Evolutionary conservation across 805 yeast species (phyloP).

Genomic region (Wickerhamiella hasegawae): DNA sequence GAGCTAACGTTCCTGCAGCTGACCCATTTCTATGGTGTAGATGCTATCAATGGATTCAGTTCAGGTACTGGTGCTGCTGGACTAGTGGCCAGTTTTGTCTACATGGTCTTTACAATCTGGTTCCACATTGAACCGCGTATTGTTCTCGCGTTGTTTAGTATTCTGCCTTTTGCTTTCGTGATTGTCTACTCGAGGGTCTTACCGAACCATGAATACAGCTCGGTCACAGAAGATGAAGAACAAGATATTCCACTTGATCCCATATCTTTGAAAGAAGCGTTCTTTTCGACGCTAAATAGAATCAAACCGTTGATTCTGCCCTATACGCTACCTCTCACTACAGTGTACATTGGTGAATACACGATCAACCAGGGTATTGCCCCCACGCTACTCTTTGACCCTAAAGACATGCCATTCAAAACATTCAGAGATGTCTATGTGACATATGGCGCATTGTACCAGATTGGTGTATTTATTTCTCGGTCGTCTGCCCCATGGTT

Average conservation of each 20-base stretch:
- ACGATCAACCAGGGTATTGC: constrained; percentile 82
- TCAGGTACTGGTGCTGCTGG: constrained; percentile 98
- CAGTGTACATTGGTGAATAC: constrained; percentile 79
- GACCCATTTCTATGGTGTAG: constrained; percentile 54
- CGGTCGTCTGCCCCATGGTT: constrained; percentile 63
- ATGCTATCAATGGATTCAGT: constrained; percentile 73
- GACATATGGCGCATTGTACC: constrained; percentile 77
- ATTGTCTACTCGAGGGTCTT: constrained; percentile 17
- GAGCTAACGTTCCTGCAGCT: constrained; percentile 77
- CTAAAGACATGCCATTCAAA: constrained; percentile 51
- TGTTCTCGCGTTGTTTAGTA: constrained; percentile 41
- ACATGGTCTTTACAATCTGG: constrained; percentile 56
- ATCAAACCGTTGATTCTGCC: constrained; percentile 21
- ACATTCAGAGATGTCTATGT: constrained; percentile 78
- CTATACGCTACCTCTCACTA: constrained; percentile 67
- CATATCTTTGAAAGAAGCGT: not conserved
- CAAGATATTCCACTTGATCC: too few species aligned
- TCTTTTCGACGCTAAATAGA: constrained; percentile 12
- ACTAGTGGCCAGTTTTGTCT: constrained; percentile 54
- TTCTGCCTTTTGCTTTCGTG: constrained; percentile 22
- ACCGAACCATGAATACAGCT: constrained; percentile 12
- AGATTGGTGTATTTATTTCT: constrained; percentile 82
- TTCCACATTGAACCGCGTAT: constrained; percentile 36
- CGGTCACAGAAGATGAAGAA: not conserved
- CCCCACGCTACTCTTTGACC: constrained; percentile 71